Evolutionary conservation across 257 asterid species (phyloP), one percentile per base, ranked within the genome.

Genomic region (Petunia secreta): DNA sequence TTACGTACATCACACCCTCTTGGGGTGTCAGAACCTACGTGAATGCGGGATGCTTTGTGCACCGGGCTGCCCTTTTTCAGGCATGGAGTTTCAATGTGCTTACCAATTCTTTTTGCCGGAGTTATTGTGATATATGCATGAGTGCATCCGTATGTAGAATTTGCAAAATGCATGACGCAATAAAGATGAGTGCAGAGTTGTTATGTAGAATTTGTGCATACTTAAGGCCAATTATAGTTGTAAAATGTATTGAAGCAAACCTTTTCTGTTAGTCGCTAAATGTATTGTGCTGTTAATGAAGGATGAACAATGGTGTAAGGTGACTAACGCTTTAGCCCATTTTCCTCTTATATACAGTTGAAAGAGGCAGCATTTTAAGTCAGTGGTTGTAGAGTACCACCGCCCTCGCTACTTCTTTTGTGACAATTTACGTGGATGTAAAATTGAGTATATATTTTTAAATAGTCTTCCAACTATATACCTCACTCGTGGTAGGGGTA

Each of bases 261-360:
- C 11, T 25, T 66, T 66, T n/a, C 54, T 66, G 75, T 6, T 15
- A 66, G 6, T 66, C 38, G 54, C 75, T 66, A 66, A 66, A 60
- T 15, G 14, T 16, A 41, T 41, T 6, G 38, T 66, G 40, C 3
- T 41, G 75, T n/a, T 40, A 41, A 46, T 59, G 77, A 10, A 48
- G 77, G 77, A 48, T 48, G 44, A 40, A 71, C 50, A 48, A 34
- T 48, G 44, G 3, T 50, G 11, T 40, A 25, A 71, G 34, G 75
- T 66, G 75, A 41, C 14, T 66, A 3, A 38, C 25, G 25, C 25
- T 25, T 25, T 25, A 25, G 25, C 25, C 25, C 25, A 25, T 25
- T 25, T 25, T 25, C 25, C 25, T 25, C 13, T 50, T 50, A 7
- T 50, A 11, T 7, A 50, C 7, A 11, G 54, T 50, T 50, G 54